Conservation (phyloP, 805 yeast genomes). For the Starmerella asiatica region DNA sequence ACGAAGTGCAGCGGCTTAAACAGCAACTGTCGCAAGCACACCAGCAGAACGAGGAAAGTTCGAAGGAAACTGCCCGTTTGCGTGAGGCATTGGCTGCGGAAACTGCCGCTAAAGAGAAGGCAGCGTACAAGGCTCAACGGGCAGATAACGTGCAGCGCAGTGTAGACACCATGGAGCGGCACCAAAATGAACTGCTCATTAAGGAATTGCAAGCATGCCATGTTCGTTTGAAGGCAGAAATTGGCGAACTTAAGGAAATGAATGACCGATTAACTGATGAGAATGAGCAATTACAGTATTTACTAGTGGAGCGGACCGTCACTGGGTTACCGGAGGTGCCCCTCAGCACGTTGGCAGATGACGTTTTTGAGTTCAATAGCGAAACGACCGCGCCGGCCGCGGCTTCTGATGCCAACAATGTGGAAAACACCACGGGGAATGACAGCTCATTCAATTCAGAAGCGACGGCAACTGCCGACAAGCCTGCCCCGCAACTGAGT, state of each 20-base stretch:
- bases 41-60: neutral
- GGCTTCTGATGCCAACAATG: neutral
- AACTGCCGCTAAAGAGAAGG: neutral
- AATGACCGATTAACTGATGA: constrained; percentile 32
- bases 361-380: constrained; percentile 2
- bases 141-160: constrained; percentile 9
- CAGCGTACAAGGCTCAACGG: neutral
- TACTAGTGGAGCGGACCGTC: constrained; percentile 26
- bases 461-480: neutral
- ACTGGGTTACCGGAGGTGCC: constrained; percentile 11
- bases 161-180: constrained; percentile 20
- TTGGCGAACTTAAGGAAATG: constrained; percentile 49
- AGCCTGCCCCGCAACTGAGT: neutral
- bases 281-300: constrained; percentile 26
- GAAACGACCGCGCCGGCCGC: neutral
- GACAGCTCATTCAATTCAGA: neutral
- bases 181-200: constrained; percentile 23
- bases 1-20: constrained; percentile 16
- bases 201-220: constrained; percentile 24
- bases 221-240: constrained; percentile 21
- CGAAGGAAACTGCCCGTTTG: constrained; percentile 1
- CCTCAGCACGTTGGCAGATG: constrained; percentile 9
- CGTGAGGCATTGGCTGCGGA: constrained; percentile 3
- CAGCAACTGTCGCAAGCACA: constrained; percentile 7
- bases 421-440: neutral